These are phyloP conservation scores for Benincasa hispida DNA, from an alignment of 306 rosid genomes.

Conservation along the genomic window DNA sequence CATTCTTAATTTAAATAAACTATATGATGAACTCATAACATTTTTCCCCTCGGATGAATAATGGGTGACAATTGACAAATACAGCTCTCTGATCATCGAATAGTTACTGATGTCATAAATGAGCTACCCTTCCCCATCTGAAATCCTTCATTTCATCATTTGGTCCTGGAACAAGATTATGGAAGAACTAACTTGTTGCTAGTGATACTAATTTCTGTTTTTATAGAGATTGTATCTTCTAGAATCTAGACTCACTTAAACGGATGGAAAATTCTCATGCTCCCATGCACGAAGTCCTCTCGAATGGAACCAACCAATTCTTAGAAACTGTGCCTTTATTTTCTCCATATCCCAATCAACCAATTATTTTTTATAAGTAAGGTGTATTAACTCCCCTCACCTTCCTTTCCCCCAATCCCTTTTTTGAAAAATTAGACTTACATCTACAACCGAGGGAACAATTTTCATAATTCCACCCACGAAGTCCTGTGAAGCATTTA, in stretches of 20 bases:
- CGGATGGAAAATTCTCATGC: constrained; percentile 87
- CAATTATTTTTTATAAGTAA: not conserved
- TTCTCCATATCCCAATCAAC: not conserved
- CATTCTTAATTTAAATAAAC: not conserved
- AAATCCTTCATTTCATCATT: not conserved
- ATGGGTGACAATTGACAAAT: not conserved
- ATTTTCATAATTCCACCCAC: constrained; percentile 91
- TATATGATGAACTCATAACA: not conserved
- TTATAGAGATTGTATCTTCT: not conserved
- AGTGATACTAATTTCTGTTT: not conserved
- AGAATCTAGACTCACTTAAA: constrained; percentile 47
- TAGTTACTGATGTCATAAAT: not conserved
- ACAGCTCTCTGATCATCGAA: not conserved
- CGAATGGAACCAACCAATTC: not conserved
- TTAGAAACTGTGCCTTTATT: not conserved
- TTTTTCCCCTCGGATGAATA: not conserved
- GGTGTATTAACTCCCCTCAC: not conserved
- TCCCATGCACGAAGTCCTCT: constrained; percentile 61
- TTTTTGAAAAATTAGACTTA: constrained; percentile 32
- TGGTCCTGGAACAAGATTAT: not conserved
- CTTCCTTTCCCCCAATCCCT: not conserved
- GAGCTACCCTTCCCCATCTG: not conserved
- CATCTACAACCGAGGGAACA: constrained; percentile 90
- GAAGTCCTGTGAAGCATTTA: constrained; percentile 49
- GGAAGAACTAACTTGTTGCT: not conserved